Evolutionary conservation across 192 early-diverging fungal species (phyloP).

Genomic region (Coemansia sp.): DNA sequence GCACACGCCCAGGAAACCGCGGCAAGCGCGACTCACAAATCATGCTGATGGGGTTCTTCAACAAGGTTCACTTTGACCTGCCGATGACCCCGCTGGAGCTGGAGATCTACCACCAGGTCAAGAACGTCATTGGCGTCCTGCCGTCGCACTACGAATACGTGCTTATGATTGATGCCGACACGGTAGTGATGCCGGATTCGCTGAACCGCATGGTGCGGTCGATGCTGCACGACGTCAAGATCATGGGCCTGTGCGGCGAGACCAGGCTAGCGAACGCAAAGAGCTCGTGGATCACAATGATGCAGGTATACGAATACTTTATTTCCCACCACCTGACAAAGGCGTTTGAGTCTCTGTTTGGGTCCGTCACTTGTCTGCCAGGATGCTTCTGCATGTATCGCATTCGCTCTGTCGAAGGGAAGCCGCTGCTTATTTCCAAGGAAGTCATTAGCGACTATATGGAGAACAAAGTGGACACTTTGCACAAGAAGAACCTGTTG

Average conservation of each 20-base stretch:
- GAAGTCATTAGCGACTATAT: slow-evolving; percentile 86
- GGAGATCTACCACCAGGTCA: slow-evolving; percentile 97
- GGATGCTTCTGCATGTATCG: slow-evolving; percentile 99
- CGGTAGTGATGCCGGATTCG: slow-evolving; percentile 85
- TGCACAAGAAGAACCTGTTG: slow-evolving; percentile 97
- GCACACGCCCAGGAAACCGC: slow-evolving; percentile 85
- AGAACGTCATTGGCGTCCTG: slow-evolving; percentile 96
- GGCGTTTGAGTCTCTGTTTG: slow-evolving; percentile 95
- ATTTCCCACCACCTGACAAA: slow-evolving; percentile 95
- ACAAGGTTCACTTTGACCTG: slow-evolving; percentile 90
- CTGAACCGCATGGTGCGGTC: slow-evolving; percentile 90
- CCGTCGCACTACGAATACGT: slow-evolving; percentile 93
- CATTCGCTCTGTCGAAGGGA: slow-evolving; percentile 80
- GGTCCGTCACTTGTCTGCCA: slow-evolving; percentile 93
- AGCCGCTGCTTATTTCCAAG: slow-evolving; percentile 83
- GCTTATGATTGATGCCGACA: slow-evolving; percentile 97
- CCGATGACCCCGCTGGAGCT: slow-evolving; percentile 94
- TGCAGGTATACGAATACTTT: slow-evolving; percentile 99
- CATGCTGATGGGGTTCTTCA: slow-evolving; percentile 95
- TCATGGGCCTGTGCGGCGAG: slow-evolving; percentile 94
- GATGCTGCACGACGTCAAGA: slow-evolving; percentile 85
- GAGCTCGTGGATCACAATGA: slow-evolving; percentile 94
- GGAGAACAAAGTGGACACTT: slow-evolving; percentile 89
- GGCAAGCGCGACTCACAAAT: slow-evolving; percentile 99
- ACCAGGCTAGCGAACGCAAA: slow-evolving; percentile 89